Evolutionary conservation across 805 yeast genomes (phyloP).

Genomic region (Kodamaea leandrae): DNA sequence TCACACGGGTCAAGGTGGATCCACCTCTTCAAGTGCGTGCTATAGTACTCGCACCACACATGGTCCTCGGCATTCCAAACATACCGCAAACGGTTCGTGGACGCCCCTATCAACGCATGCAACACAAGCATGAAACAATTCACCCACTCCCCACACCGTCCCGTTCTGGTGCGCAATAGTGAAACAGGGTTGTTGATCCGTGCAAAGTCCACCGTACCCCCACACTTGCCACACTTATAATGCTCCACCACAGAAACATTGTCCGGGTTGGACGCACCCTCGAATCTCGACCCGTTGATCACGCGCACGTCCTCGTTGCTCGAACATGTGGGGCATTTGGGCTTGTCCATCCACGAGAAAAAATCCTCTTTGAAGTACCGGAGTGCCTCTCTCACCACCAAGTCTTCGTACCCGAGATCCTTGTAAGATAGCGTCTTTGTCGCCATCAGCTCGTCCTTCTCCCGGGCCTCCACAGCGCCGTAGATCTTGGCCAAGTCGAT

Average conservation of each 20-base stretch:
- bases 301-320: conserved; percentile 37
- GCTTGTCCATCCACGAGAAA: conserved; percentile 80
- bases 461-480: conserved; percentile 55
- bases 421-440: conserved; percentile 5
- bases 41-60: conserved; percentile 92
- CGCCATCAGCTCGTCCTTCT: conserved; percentile 18
- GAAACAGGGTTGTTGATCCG: conserved; percentile 68
- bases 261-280: conserved; percentile 34
- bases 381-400: conserved; percentile 31
- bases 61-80: conserved; percentile 92
- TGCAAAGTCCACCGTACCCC: conserved; percentile 55
- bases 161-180: conserved; percentile 59
- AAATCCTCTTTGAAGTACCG: conserved; percentile 65
- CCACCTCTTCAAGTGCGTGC: conserved; percentile 63
- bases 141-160: conserved; percentile 97
- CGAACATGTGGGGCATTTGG: conserved; percentile 56
- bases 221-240: conserved; percentile 59
- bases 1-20: conserved; percentile 89
- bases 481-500: conserved; percentile 61
- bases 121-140: conserved; percentile 73
- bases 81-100: conserved; percentile 47
- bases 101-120: conserved; percentile 54
- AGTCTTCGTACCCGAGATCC: conserved; percentile 32
- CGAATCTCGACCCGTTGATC: conserved; percentile 32
- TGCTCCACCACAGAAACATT: conserved; percentile 60